Evolutionary conservation across 148 eudicot species (phyloP), one percentile per base, ranked within the genome.

Genomic region (Selenicereus undatus): DNA sequence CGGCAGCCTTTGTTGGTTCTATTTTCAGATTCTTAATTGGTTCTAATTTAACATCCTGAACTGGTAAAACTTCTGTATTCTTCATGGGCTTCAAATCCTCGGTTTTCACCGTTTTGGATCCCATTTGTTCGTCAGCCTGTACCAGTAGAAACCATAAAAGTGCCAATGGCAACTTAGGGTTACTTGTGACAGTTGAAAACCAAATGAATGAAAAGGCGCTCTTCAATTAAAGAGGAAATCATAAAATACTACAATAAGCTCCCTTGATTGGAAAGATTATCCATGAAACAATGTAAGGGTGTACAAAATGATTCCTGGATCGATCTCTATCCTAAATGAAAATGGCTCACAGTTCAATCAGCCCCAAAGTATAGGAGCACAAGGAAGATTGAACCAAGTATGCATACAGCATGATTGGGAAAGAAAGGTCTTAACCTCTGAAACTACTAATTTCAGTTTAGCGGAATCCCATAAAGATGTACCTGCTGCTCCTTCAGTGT

Each of bases 401-500:
- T 45, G 66, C 48, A 5, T 14, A 29, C 8, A 8, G 2, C 29
- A 70, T 43, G 56, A 43, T 42, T 22, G 14, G 51, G 24, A 21
- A 36, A n/a, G n/a, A 43, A 7, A 29, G 36, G 73, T 56, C 80
- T 66, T 26, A 66, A n/a, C 71, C 22, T 9, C 6, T 27, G 81
- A 73, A 51, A 20, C 21, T 69, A 35, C 54, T 81, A 66, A 32
- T 83, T 86, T 74, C 85, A 73, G 56, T 50, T 80, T 30, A 74
- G 43, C 72, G 56, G 70, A 84, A 69, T 66, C 78, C 85, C 87
- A 76, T 48, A 48, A 69, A 64, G 65, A 39, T 73, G 77, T 76
- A 83, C 89, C 77, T 88, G 91, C 82, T 48, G 52, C 52, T 12
- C 13, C 52, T 89, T 85, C 52, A 78, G 48, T 68, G 82, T 78